phyloP scores from a whole-genome alignment of 2,329 filamentous ascomycete genomes.

The Thielaviopsis populi region DNA sequence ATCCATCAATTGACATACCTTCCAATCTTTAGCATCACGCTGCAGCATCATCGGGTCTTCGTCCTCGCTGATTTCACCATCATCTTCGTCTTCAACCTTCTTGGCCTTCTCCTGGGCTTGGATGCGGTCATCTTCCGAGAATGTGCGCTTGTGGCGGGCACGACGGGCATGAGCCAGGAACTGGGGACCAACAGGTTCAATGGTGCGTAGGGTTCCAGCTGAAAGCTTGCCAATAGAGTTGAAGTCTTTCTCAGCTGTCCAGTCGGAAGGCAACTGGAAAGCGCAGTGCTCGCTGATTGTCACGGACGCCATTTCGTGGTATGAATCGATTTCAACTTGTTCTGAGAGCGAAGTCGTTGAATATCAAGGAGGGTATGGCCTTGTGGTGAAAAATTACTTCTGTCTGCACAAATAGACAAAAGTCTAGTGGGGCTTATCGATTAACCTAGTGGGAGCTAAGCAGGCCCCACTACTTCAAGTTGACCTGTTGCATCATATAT shows the following conservation, averaged over 20 bases:
- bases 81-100: slow-evolving; percentile 85
- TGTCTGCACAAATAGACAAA: background rate
- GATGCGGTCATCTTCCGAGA: slow-evolving; percentile 95
- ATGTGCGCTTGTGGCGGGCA: slow-evolving; percentile 91
- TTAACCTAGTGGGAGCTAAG: background rate
- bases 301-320: slow-evolving; percentile 45
- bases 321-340: background rate
- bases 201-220: slow-evolving; percentile 63
- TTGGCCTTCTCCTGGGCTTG: slow-evolving; percentile 89
- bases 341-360: background rate
- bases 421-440: background rate
- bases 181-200: slow-evolving; percentile 93
- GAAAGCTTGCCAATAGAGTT: slow-evolving; percentile 67
- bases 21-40: slow-evolving; percentile 97
- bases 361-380: background rate
- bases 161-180: slow-evolving; percentile 95
- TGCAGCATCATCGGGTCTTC: slow-evolving; percentile 88
- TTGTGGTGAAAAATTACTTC: background rate
- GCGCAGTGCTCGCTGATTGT: slow-evolving; percentile 49
- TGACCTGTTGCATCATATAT: background rate
- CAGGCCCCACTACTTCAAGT: background rate
- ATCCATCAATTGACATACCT: slow-evolving; percentile 43
- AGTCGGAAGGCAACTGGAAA: slow-evolving; percentile 62
- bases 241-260: slow-evolving; percentile 84
- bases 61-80: slow-evolving; percentile 79